These are phyloP conservation scores for Metschnikowia henanensis DNA, from an alignment of 805 yeast genomes.

Conservation along the genomic window DNA sequence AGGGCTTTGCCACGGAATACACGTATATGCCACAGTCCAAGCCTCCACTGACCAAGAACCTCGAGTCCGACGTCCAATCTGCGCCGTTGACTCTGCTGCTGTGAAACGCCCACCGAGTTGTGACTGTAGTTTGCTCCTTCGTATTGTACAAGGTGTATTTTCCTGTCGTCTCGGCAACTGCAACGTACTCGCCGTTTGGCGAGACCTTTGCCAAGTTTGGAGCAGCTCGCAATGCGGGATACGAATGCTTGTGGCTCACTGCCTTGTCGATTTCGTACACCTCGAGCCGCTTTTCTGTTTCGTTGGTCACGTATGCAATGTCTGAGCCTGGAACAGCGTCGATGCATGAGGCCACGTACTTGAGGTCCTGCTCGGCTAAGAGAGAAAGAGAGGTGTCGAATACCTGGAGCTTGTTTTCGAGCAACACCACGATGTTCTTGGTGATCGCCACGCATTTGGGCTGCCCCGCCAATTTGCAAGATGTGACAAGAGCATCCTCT, in stretches of 20 bases:
- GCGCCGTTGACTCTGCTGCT: slow-evolving; percentile 78
- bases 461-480: slow-evolving; percentile 26
- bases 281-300: slow-evolving; percentile 29
- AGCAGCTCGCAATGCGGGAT: slow-evolving; percentile 52
- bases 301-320: slow-evolving; percentile 32
- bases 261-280: slow-evolving; percentile 46
- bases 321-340: slow-evolving; percentile 22
- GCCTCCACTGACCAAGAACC: slow-evolving; percentile 75
- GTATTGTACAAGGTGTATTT: slow-evolving; percentile 75
- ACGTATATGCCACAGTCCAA: slow-evolving; percentile 79
- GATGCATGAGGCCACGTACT: slow-evolving; percentile 25
- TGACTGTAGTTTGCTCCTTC: slow-evolving; percentile 53
- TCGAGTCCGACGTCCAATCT: slow-evolving; percentile 75
- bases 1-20: slow-evolving; percentile 78
- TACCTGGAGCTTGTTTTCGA: slow-evolving; percentile 30
- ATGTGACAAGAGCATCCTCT: slow-evolving; percentile 13
- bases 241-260: slow-evolving; percentile 30
- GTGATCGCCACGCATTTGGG: slow-evolving; percentile 34
- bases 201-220: slow-evolving; percentile 69
- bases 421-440: slow-evolving; percentile 28
- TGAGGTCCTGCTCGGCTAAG: slow-evolving; percentile 20
- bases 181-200: slow-evolving; percentile 64
- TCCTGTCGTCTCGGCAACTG: slow-evolving; percentile 86
- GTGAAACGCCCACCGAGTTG: slow-evolving; percentile 96
- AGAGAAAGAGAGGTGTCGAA: slow-evolving; percentile 17